A percentile compares a stretch with the other conserved stretches of the same genome.
These are phyloP conservation scores for Haplographium delicatum DNA, from an alignment of 495 filamentous ascomycete genomes.

Conservation along the genomic window DNA sequence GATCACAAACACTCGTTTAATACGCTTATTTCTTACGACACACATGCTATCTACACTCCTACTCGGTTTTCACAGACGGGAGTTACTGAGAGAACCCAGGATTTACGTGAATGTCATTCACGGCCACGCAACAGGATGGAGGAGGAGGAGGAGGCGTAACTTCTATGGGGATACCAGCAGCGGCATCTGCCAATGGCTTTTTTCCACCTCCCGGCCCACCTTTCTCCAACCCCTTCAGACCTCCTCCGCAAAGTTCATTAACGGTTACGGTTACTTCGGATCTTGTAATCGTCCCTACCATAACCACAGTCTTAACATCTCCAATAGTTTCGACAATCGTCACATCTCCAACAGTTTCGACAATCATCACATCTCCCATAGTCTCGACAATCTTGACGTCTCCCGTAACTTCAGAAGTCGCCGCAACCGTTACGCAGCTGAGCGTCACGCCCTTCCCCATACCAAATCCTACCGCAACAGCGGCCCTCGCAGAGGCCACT, in stretches of 20 bases:
- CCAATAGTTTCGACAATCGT: slow-evolving; percentile 5
- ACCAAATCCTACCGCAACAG: not conserved
- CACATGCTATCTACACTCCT: not conserved
- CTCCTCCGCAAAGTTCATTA: not conserved
- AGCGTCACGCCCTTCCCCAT: not conserved
- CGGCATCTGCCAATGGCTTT: not conserved
- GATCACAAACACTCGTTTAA: slow-evolving; percentile 17
- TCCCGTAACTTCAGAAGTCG: no score
- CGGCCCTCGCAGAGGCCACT: not conserved
- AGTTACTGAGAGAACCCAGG: not conserved
- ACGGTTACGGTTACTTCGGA: not conserved
- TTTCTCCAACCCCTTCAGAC: not conserved
- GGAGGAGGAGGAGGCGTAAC: not conserved
- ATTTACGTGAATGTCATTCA: slow-evolving; percentile 9
- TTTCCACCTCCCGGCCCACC: not conserved
- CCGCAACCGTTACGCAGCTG: not conserved
- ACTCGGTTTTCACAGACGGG: not conserved
- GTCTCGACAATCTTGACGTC: no score
- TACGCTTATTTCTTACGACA: not conserved
- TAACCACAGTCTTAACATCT: not conserved
- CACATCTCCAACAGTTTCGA: no score
- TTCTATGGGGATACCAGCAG: not conserved
- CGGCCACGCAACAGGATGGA: not conserved
- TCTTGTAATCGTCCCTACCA: not conserved
- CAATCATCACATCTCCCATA: no score